A percentile compares a stretch with the other conserved stretches of the same genome.
phyloP scores from a whole-genome alignment of 371 early-diverging fungal genomes.

The Rhizomucor pusillus region DNA sequence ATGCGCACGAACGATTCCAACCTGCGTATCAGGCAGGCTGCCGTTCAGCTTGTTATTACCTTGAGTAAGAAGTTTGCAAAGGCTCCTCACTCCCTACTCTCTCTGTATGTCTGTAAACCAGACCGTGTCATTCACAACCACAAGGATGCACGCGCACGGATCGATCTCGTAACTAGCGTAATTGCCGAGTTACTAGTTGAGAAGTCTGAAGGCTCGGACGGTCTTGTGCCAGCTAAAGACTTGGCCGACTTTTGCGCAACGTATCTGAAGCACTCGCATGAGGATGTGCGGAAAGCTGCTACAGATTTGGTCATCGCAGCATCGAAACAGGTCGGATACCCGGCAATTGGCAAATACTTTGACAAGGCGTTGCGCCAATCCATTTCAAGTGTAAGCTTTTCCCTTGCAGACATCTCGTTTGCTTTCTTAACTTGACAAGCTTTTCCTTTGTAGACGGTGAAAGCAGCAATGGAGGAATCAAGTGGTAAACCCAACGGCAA shows the following conservation, averaged over 20 bases:
- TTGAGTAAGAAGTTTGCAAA: constrained; percentile 50
- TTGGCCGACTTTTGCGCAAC: constrained; percentile 57
- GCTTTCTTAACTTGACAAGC: background rate
- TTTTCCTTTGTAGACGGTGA: constrained; percentile 1
- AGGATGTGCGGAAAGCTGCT: constrained; percentile 66
- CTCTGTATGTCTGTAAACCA: constrained; percentile 44
- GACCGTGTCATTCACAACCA: constrained; percentile 31
- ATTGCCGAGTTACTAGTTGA: constrained; percentile 35
- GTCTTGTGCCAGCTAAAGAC: constrained; percentile 24
- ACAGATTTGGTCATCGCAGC: constrained; percentile 54
- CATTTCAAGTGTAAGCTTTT: constrained; percentile 17
- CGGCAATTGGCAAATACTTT: constrained; percentile 24
- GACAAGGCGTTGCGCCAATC: constrained; percentile 20
- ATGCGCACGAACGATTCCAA: constrained; percentile 63
- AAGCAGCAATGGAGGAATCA: background rate
- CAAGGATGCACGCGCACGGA: constrained; percentile 29
- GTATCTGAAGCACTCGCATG: constrained; percentile 59
- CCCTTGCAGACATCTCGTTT: background rate
- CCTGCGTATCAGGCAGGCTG: constrained; percentile 48
- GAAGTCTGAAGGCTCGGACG: background rate
- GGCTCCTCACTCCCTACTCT: constrained; percentile 47
- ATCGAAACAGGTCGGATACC: constrained; percentile 29
- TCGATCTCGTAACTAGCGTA: constrained; percentile 54
- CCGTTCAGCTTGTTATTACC: constrained; percentile 44
- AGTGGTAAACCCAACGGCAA: no score